These are phyloP conservation scores for Neovahlkampfia damariscottae DNA, from an alignment of 78 protist species.

Conservation along the genomic window DNA sequence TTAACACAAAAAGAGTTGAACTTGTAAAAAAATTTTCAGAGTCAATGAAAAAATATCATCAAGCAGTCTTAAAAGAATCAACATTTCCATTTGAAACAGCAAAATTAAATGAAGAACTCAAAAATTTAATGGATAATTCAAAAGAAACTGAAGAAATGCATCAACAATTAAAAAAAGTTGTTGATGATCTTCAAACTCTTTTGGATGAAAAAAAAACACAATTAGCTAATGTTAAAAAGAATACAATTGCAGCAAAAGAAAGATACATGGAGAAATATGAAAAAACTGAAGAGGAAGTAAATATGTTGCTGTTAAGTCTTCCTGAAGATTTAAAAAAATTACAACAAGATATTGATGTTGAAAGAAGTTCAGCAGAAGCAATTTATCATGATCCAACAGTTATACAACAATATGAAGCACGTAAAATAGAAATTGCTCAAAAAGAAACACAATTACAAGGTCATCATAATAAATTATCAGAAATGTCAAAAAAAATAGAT, in stretches of 20 bases:
- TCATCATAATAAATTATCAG: neutral
- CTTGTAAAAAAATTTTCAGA: too few species aligned
- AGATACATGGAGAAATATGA: neutral
- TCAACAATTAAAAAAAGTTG: too few species aligned
- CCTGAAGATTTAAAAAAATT: constrained; percentile 21
- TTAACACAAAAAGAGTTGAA: too few species aligned
- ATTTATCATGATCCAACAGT: constrained; percentile 31
- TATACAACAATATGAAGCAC: constrained; percentile 35
- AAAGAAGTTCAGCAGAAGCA: neutral
- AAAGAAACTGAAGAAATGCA: too few species aligned
- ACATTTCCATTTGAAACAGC: too few species aligned
- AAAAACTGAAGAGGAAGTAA: neutral
- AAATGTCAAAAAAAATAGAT: neutral
- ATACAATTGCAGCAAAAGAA: neutral
- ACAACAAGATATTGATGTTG: constrained; percentile 8
- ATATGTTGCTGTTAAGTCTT: neutral
- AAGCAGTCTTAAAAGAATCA: too few species aligned
- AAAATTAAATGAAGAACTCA: too few species aligned
- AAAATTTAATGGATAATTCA: too few species aligned
- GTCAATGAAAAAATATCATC: too few species aligned
- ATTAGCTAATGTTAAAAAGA: too few species aligned
- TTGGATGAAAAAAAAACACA: too few species aligned
- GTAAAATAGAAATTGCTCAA: constrained; percentile 29
- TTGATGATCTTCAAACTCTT: too few species aligned
- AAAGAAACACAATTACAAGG: neutral